Base-by-base conservation (phyloP, 176 grass and related monocot genomes). In the Juncus effusus region DNA sequence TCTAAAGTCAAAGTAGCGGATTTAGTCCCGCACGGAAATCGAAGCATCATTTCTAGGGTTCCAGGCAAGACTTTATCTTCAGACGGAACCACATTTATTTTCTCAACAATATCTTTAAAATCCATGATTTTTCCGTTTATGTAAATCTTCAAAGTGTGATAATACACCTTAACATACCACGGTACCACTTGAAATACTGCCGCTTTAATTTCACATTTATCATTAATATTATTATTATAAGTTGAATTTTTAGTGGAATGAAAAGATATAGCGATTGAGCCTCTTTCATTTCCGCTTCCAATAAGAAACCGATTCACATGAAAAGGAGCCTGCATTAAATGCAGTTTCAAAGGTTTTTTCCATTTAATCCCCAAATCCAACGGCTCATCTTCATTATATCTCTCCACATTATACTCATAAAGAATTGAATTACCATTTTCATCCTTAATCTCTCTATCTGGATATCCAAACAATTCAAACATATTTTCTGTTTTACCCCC, bases 131-230 rank as follows among this genome's bases (percentile, higher is more conserved):
- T 85, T 40, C 88, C 85, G 65, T 99, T 88, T 70, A 99, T 67
- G 56, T 83, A 93, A 54, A 99, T 78, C 78, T 83, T 69, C 50
- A 93, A 77, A 44, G 85, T 99, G 75, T 99, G 94, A 74, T 99
- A 93, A 72, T 93, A 99, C 59, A 93, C 85, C 62, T 93, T 99
- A 69, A 93, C 94, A 63, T 99, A 99, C 94, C 94, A 99, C 38
- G 88, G 94, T 76, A 99, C 85, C 65, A 99, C 78, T 69, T 99
- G 94, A 69, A 99, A 89, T 79, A 93, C 59, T 70, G 86, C 76
- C 69, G 79, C 83, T 51, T 78, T 82, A 60, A 83, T 56, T 14
- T 67, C 85, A 70, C 94, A 92, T 70, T 68, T 81, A 76, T 86
- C 53, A 80, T 72, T 75, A 88, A 72, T 36, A 75, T 52, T 74